Evolutionary conservation across 176 grass and related monocot species (phyloP).

Genomic region (Otatea glauca): DNA sequence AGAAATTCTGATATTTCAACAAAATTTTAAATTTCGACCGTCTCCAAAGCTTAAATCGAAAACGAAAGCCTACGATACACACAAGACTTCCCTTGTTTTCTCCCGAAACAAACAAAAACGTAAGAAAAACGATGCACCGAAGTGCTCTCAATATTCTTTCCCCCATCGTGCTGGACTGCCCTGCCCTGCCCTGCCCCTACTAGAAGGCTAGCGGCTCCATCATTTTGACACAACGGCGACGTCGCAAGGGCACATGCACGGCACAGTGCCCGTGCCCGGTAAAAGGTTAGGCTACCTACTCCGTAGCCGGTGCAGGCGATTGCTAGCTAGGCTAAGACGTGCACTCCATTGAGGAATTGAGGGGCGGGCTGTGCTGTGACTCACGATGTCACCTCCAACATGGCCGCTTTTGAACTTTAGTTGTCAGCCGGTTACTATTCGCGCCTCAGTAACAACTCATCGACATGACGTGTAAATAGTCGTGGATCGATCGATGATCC

Average conservation of each 20-base stretch:
- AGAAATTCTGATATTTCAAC: too few relatives aligned
- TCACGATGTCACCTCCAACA: conserved; percentile 46
- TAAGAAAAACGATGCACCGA: too few relatives aligned
- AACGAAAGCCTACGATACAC: too few relatives aligned
- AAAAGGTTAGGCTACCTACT: conserved; percentile 17
- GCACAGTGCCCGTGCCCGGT: conserved; percentile 25
- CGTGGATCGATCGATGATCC: not conserved
- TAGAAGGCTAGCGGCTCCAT: not conserved
- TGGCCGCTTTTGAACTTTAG: conserved; percentile 36
- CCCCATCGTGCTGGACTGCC: not conserved
- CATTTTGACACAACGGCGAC: not conserved
- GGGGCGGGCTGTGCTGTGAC: conserved; percentile 21
- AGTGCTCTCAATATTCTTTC: not conserved
- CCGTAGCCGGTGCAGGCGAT: conserved; percentile 33
- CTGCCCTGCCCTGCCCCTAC: not conserved
- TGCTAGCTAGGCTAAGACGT: not conserved
- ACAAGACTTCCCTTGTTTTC: too few relatives aligned
- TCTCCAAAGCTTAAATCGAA: too few relatives aligned
- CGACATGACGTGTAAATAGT: conserved; percentile 36
- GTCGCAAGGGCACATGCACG: conserved; percentile 28
- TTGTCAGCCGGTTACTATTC: conserved; percentile 20
- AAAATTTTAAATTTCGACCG: too few relatives aligned
- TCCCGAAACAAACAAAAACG: too few relatives aligned
- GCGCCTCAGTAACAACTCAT: not conserved
- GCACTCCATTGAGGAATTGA: not conserved